Base-by-base conservation (phyloP, 163 green algal genomes). In the Scenedesmus sp. region DNA sequence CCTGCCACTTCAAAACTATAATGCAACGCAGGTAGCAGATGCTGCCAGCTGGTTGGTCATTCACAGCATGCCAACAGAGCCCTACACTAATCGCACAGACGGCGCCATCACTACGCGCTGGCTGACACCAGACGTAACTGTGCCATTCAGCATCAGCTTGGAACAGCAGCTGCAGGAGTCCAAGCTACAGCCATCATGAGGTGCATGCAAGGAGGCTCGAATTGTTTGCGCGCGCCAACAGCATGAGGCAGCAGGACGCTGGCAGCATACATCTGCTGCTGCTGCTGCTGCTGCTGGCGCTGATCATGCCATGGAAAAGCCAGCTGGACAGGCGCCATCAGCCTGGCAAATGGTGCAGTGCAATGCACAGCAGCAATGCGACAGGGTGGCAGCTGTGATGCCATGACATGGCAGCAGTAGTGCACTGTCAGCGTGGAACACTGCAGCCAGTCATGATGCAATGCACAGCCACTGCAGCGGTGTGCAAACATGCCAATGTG, bases 41-140 rank as follows among this genome's bases (percentile, higher is more conserved):
- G 89, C 82, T 18, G 88, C 56, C 16, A 88, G 72, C 73, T 92
- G 89, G 89, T 51, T 5, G 7, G 81, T 89, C 73, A 92, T 92
- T n/a, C 78, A 49, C 51, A 20, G 51, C 65, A 76, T 93, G 68
- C 90, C 92, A 22, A 40, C 90, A 5, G 92, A 90, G 87, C 92
- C 92, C 42, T 94, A 92, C 88, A 92, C 91, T 37, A 92, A 33
- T 16, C 81, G 80, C 70, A 94, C 92, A 0, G 91, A 93, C 65
- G 87, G 90, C 24, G 85, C 88, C 83, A 94, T 93, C 87, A 94
- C 92, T 61, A 94, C 92, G 3, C 86, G 92, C 43, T 94, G 90
- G 87, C 78, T 94, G 0, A 86, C 80, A 33, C 80, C 18, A 5
- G 46, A 43, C 2, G 80, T 44, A 2, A 56, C 15, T 18, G 46